Base-by-base conservation (phyloP, 1,139 yeast species). In the Lodderomyces oxycetoniae region DNA sequence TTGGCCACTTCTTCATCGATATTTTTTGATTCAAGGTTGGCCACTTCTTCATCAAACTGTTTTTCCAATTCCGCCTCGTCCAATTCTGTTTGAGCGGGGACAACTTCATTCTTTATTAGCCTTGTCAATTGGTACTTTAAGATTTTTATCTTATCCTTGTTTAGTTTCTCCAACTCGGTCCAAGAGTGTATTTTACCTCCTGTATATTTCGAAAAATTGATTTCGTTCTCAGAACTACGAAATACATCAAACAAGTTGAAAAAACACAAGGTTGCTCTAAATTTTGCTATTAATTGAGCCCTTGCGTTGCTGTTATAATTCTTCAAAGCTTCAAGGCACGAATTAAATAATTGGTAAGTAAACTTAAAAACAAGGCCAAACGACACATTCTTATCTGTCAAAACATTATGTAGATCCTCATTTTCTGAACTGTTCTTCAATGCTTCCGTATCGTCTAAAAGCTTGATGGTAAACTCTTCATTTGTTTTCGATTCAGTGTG, bases 401-500 rank as follows among this genome's bases (percentile, higher is more conserved):
- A 61, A 4, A 82, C 68, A 15, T 62, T 65, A 13, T 41, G 45
- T 13, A 64, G 41, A 1, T 50, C 43, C 36, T 61, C 67, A 21
- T 69, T 71, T 3, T 60, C 63, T 21, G 39, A 39, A 24, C 48
- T 37, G 5, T 50, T 55, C 49, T 77, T 79, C 30, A 62, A 49
- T 2, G 51, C 38, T 49, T 86, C 95, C 22, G 87, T 73, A 4
- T 74, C 74, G 49, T 79, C 89, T 39, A 86, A 60, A 36, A 86
- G 59, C 4, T 50, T 48, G 33, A 79, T 63, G 0, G 87, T 82
- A 49, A 75, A 80, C 2, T 45, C 48, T 23, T 83, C 85, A 13
- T 74, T 72, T 3, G 67, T 75, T 10, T 66, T 59, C 38, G 74
- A 70, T 2, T 57, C 49, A 15, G 67, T 55, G 49, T 86, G 94